Percentiles rank a stretch among this genome's conserved stretches.
Conservation (phyloP, 352 stramenopile species). For the Thalassiosira sp. region DNA sequence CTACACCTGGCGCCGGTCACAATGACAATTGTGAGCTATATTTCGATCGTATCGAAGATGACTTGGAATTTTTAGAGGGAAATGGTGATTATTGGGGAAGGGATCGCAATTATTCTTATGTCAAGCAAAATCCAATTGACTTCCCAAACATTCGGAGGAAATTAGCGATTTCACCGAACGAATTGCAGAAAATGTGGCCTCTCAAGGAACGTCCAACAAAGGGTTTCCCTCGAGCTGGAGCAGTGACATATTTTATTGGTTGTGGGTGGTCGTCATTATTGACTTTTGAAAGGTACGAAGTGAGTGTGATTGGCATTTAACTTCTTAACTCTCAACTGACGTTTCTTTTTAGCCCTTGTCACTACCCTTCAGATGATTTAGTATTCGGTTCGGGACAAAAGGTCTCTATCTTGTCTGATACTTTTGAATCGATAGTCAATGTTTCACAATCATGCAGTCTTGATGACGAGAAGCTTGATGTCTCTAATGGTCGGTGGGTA, state of each 20-base stretch:
- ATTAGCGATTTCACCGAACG: constrained; percentile 8
- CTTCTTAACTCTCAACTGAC: not conserved
- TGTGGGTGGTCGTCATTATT: constrained; percentile 51
- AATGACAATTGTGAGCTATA: constrained; percentile 54
- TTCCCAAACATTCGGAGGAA: constrained; percentile 25
- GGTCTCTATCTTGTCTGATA: constrained; percentile 1
- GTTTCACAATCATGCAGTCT: constrained; percentile 27
- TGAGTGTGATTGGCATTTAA: not conserved
- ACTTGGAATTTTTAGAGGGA: constrained; percentile 30
- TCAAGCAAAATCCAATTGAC: constrained; percentile 1
- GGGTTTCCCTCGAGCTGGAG: constrained; percentile 19
- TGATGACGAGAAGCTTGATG: constrained; percentile 30
- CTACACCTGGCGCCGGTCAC: constrained; percentile 22
- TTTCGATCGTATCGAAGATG: constrained; percentile 38
- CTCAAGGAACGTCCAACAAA: constrained; percentile 8
- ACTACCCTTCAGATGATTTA: constrained; percentile 45
- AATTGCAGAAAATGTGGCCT: not conserved
- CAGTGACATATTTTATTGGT: constrained; percentile 48
- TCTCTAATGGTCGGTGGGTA: constrained; percentile 39
- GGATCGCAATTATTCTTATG: constrained; percentile 24
- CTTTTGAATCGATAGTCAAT: constrained; percentile 15
- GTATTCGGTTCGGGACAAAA: constrained; percentile 30
- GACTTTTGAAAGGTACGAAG: constrained; percentile 37
- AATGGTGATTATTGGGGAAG: constrained; percentile 22
- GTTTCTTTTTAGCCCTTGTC: constrained; percentile 28